phyloP scores from a whole-genome alignment of 495 filamentous ascomycete species.

The Xylaria cubensis region DNA sequence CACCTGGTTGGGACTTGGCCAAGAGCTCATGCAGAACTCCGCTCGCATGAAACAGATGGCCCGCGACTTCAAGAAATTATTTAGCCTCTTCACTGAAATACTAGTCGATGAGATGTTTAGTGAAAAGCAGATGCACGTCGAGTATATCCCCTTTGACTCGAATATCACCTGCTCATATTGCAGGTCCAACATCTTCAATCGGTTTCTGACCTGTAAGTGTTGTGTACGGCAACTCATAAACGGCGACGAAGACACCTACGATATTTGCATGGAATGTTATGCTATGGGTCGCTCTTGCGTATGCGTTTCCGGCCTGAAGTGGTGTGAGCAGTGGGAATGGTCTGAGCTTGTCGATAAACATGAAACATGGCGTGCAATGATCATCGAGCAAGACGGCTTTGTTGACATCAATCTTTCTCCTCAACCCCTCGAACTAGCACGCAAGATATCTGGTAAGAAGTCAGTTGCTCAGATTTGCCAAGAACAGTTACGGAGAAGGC shows the following conservation, averaged over 20 bases:
- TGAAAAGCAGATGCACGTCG: conserved; percentile 66
- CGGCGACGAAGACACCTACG: conserved; percentile 80
- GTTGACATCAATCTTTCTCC: conserved; percentile 66
- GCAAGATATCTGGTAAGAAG: conserved; percentile 68
- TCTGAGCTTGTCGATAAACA: conserved; percentile 75
- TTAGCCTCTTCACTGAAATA: conserved; percentile 75
- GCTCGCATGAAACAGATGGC: conserved; percentile 68
- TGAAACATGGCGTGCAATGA: conserved; percentile 78
- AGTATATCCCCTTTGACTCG: conserved; percentile 79
- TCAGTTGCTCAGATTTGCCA: conserved; percentile 89
- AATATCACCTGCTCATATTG: conserved; percentile 96
- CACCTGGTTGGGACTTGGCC: conserved; percentile 49
- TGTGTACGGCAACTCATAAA: conserved; percentile 67
- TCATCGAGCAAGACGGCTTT: conserved; percentile 70
- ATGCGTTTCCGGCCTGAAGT: conserved; percentile 82
- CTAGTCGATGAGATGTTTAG: conserved; percentile 85
- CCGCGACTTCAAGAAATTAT: conserved; percentile 80
- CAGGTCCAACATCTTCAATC: conserved; percentile 94
- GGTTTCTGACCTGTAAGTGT: conserved; percentile 87
- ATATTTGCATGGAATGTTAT: conserved; percentile 97
- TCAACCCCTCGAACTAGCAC: conserved; percentile 67
- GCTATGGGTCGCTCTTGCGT: conserved; percentile 89
- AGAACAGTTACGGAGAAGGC: conserved; percentile 76
- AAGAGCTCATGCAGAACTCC: conserved; percentile 56
- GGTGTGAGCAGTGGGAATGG: conserved; percentile 94